Conservation (phyloP, 352 stramenopile species). For the Paralagenidium karlingii region DNA sequence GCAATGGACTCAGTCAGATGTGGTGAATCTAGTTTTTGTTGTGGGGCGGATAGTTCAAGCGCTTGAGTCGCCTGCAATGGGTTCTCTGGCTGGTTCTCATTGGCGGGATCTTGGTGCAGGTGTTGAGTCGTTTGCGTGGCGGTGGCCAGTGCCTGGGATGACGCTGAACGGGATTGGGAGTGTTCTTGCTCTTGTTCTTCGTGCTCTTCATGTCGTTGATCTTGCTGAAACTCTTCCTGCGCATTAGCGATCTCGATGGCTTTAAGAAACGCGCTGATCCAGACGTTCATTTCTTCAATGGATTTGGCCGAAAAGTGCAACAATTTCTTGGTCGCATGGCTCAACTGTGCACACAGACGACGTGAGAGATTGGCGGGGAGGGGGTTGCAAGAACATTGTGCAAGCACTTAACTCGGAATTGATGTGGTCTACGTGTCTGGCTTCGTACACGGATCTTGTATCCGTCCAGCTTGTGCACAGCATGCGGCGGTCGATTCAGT, state of each 20-base stretch:
- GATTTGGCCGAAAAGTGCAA: slow-evolving; percentile 37
- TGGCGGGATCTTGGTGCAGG: too few species aligned
- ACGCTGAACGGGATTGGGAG: neutral
- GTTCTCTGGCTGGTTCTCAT: too few species aligned
- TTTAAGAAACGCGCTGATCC: slow-evolving; percentile 45
- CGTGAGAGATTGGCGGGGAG: neutral
- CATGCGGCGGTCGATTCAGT: slow-evolving; percentile 24
- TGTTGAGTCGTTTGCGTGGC: neutral
- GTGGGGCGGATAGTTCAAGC: too few species aligned
- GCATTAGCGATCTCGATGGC: slow-evolving; percentile 47
- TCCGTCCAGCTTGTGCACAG: slow-evolving; percentile 55
- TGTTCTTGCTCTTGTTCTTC: neutral
- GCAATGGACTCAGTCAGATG: too few species aligned
- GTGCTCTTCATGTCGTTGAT: too few species aligned
- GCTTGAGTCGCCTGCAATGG: too few species aligned
- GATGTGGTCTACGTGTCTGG: slow-evolving; percentile 47
- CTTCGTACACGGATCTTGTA: slow-evolving; percentile 53
- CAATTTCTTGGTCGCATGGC: slow-evolving; percentile 43
- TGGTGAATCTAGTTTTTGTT: too few species aligned
- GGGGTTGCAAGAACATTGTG: slow-evolving; percentile 1
- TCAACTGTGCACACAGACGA: too few species aligned
- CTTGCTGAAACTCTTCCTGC: slow-evolving; percentile 18
- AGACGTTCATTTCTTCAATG: slow-evolving; percentile 60
- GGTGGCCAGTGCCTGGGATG: neutral
- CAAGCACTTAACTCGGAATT: slow-evolving; percentile 40